Base-by-base conservation (phyloP, 2,329 filamentous ascomycete species). In the Exophiala sp. region DNA sequence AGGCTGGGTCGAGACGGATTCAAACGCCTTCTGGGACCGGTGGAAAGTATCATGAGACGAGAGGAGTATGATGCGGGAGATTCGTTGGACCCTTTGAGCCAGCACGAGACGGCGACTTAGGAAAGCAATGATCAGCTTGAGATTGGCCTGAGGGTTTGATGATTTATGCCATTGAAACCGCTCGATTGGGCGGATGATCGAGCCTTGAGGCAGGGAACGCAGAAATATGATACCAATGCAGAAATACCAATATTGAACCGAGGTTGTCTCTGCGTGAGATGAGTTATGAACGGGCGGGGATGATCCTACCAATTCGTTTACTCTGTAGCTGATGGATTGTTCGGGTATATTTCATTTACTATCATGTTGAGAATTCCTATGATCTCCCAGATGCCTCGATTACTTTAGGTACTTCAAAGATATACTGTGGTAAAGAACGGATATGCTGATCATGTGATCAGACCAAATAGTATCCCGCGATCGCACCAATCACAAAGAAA, bases 1-100 rank as follows among this genome's bases (percentile, higher is more conserved):
- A 88, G 84, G 42, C 74, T 98, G 41, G 89, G 89, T 59, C 95
- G 96, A 70, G 88, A 88, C 62, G 93, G 91, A 4, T 98, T 98
- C 71, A 91, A 96, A 73, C 79, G 93, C 60, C 73, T 98, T 62
- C 74, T 98, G 27, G 93, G 93, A 1, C 90, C 91, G 1, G 90
- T 97, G 22, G 89, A 95, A 70, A 84, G 88, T 54, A 94, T 97
- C 66, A 88, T 98, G 87, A 79, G 93, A 68, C 80, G 93, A 64
- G 62, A 69, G 22, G 69, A 73, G 43, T 73, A 73, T 59, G 57
- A 58, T 24, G 50, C 40, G 24, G 45, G 49, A 10, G 57, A 57
- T 22, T 59, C 66, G 45, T 50, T 65, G 52, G 65, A 67, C 52
- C 59, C 61, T 22, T 39, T 60, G 21, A 55, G 48, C 27, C 50